Base-by-base conservation (phyloP, 1,139 yeast species). In the Blastobotrys raffinosifermentans region DNA sequence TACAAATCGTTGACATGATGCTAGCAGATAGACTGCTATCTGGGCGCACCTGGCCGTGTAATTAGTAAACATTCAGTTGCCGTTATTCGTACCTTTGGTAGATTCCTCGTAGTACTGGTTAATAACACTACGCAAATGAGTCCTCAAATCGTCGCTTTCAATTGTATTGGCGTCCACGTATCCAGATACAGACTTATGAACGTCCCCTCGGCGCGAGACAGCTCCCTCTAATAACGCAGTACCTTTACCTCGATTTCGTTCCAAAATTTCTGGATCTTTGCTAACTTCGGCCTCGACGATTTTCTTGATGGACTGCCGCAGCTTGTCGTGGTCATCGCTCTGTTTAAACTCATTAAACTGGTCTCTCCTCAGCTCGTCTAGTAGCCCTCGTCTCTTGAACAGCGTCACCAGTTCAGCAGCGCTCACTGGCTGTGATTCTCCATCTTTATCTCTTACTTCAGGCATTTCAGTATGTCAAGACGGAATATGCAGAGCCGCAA, bases 191-290 rank as follows among this genome's bases (percentile, higher is more conserved):
- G 45, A 40, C 3, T 40, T 32, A 25, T 49, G 48, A 14, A 49
- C 49, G 25, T 39, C 34, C 6, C 40, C 47, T 34, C 54, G 53
- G 18, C 56, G 43, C 26, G 40, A 49, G 15, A 55, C 41, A 4
- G 49, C 46, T 3, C 58, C 59, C 38, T 57, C 61, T 17, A 57
- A 38, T 30, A 57, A 29, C 7, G 58, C 60, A 2, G 58, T 58
- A 4, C 57, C 52, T 32, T 55, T 57, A 19, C 53, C 52, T 16
- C 55, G 44, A 19, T 52, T 58, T 6, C 58, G 47, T 3, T 41
- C 40, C 27, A 48, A 50, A 30, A 47, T 45, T 30, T 38, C 41
- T n/a, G 52, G 55, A 34, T 47, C 57, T 29, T 43, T 49, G 23
- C 34, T 40, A 3, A 54, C 51, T 35, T 57, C 57, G 4, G 46